Evolutionary conservation across 192 early-diverging fungal species (phyloP).

Genomic region (Dimargaris xerosporica): DNA sequence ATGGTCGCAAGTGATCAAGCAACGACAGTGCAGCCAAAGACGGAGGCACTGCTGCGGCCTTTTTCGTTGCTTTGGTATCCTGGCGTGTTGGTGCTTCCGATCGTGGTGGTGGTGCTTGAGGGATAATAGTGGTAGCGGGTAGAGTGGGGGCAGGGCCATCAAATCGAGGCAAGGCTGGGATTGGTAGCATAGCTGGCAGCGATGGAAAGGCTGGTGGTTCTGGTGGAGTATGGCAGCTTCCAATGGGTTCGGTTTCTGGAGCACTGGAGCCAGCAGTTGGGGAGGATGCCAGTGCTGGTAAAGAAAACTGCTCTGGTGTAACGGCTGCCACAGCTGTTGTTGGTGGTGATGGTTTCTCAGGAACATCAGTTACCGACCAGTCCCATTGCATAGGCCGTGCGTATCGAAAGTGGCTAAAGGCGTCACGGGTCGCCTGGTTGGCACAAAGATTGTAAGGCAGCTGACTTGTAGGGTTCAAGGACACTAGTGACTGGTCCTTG

Average conservation of each 20-base stretch:
- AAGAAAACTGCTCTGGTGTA: constrained; percentile 13
- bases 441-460: constrained; percentile 13
- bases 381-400: constrained; percentile 19
- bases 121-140: neutral
- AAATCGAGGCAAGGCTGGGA: neutral
- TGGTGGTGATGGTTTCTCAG: constrained; percentile 16
- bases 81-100: neutral
- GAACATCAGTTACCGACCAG: constrained; percentile 22
- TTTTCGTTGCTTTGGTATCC: neutral
- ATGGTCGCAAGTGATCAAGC: neutral
- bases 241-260: neutral
- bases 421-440: constrained; percentile 16
- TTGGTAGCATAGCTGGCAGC: neutral
- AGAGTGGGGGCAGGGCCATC: neutral
- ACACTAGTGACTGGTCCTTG: constrained; percentile 17
- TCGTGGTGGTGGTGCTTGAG: too few species aligned
- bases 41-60: neutral
- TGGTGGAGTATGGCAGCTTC: too few species aligned
- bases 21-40: neutral
- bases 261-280: constrained; percentile 1
- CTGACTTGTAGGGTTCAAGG: constrained; percentile 13
- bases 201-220: neutral
- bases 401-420: constrained; percentile 19
- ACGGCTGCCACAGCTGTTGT: constrained; percentile 15
- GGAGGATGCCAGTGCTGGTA: constrained; percentile 13